Percentiles rank a stretch among this genome's conserved stretches.
Conservation (phyloP, 208 protist genomes). For the Wallacemonas sp. region DNA sequence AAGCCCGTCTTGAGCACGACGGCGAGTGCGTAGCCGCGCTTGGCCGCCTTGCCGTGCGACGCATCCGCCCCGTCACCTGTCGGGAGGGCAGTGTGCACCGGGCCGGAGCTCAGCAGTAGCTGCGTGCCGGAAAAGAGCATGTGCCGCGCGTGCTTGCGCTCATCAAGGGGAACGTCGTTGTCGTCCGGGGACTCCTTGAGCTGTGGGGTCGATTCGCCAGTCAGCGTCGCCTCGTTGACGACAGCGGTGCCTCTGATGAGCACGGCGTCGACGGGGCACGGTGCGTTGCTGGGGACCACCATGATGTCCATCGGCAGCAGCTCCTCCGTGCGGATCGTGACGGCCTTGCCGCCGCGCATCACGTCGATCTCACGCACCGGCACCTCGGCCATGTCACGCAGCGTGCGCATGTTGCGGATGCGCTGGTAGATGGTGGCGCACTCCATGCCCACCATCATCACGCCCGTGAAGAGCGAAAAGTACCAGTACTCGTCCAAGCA, state of each 20-base stretch:
- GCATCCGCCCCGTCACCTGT: not conserved
- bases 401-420: slow-evolving; percentile 92
- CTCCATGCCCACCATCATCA: slow-evolving; percentile 98
- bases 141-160: slow-evolving; percentile 90
- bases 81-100: slow-evolving; percentile 32
- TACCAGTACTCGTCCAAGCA: slow-evolving; percentile 98
- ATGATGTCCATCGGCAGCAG: slow-evolving; percentile 96
- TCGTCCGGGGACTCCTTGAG: slow-evolving; percentile 93
- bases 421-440: slow-evolving; percentile 93
- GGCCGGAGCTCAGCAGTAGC: slow-evolving; percentile 88
- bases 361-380: slow-evolving; percentile 80
- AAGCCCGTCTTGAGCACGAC: slow-evolving; percentile 99
- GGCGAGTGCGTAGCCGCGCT: slow-evolving; percentile 65
- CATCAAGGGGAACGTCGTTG: slow-evolving; percentile 60
- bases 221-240: slow-evolving; percentile 99
- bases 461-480: slow-evolving; percentile 97
- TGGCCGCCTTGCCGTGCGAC: slow-evolving; percentile 2
- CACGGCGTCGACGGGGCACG: slow-evolving; percentile 95
- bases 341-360: slow-evolving; percentile 63
- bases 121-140: slow-evolving; percentile 96
- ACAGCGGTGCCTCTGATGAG: slow-evolving; percentile 95
- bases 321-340: slow-evolving; percentile 58
- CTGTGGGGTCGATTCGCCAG: slow-evolving; percentile 98
- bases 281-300: slow-evolving; percentile 74
- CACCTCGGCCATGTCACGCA: slow-evolving; percentile 92